Evolutionary conservation across 495 filamentous ascomycete genomes (phyloP).

Genomic region (Eremomyces bilateralis): DNA sequence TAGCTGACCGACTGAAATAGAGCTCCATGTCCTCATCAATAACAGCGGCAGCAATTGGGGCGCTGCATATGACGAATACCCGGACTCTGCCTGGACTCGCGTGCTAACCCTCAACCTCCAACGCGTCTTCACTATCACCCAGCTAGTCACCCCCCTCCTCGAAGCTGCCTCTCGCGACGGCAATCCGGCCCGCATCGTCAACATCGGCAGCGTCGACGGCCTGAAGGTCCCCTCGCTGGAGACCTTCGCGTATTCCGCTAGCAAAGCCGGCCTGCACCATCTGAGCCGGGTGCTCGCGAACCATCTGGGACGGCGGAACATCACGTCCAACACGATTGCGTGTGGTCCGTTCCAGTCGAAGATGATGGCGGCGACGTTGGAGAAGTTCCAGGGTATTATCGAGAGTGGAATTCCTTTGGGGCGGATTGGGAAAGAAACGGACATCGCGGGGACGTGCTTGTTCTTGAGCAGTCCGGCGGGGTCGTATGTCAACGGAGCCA

Average conservation of each 20-base stretch:
- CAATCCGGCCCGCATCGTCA: constrained; percentile 45
- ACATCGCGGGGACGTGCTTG: constrained; percentile 57
- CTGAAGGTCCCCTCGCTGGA: constrained; percentile 42
- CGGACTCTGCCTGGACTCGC: constrained; percentile 42
- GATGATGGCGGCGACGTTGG: constrained; percentile 60
- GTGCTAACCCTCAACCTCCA: constrained; percentile 65
- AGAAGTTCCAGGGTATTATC: constrained; percentile 37
- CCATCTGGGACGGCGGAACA: constrained; percentile 44
- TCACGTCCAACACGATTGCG: constrained; percentile 56
- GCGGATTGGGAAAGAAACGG: constrained; percentile 45
- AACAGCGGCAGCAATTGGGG: constrained; percentile 62
- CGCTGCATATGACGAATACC: constrained; percentile 43
- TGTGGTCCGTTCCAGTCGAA: constrained; percentile 66
- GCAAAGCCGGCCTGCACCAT: constrained; percentile 56
- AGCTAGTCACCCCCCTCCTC: constrained; percentile 48
- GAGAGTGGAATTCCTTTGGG: constrained; percentile 41
- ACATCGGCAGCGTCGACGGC: constrained; percentile 55
- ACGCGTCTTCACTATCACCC: constrained; percentile 58
- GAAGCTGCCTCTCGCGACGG: constrained; percentile 27
- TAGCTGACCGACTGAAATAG: constrained; percentile 10
- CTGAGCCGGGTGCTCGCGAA: constrained; percentile 48
- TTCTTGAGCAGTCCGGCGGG: constrained; percentile 53
- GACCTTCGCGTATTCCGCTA: constrained; percentile 55
- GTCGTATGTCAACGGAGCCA: constrained; percentile 55
- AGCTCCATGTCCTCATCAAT: constrained; percentile 58